These are phyloP conservation scores for Fusarium floridanum DNA, from an alignment of 2,329 filamentous ascomycete species.

Conservation along the genomic window DNA sequence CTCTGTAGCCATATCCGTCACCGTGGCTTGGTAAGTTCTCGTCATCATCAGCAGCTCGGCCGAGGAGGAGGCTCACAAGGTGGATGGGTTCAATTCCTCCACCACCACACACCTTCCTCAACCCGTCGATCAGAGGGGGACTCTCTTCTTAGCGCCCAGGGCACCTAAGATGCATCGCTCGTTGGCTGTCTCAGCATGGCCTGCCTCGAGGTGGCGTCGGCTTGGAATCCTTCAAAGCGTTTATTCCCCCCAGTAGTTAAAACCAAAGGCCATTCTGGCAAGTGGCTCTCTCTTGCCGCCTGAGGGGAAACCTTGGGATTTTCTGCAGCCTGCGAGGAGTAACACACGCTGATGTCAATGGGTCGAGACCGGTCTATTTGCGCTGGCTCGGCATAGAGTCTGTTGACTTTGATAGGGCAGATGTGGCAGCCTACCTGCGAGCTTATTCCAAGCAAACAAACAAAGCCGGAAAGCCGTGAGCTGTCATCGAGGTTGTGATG, in stretches of 20 bases:
- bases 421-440: neutral
- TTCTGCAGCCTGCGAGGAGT: neutral
- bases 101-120: conserved; percentile 17
- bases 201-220: conserved; percentile 19
- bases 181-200: conserved; percentile 24
- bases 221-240: conserved; percentile 21
- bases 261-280: neutral
- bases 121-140: conserved; percentile 28
- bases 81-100: conserved; percentile 24
- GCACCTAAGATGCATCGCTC: conserved; percentile 21
- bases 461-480: conserved; percentile 7
- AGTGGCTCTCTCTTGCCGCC: neutral
- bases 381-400: conserved; percentile 8
- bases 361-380: conserved; percentile 21
- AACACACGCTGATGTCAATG: conserved; percentile 8
- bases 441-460: conserved; percentile 6
- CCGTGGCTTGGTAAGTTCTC: conserved; percentile 4
- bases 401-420: neutral
- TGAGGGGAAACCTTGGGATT: neutral
- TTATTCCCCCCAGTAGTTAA: neutral
- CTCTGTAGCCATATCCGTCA: conserved; percentile 2
- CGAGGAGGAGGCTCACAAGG: conserved; percentile 7
- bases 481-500: conserved; percentile 30
- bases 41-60: conserved; percentile 26
- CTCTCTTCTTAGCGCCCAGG: conserved; percentile 37